Evolutionary conservation across 805 yeast genomes (phyloP).

Genomic region (Wickerhamomyces tratensis): DNA sequence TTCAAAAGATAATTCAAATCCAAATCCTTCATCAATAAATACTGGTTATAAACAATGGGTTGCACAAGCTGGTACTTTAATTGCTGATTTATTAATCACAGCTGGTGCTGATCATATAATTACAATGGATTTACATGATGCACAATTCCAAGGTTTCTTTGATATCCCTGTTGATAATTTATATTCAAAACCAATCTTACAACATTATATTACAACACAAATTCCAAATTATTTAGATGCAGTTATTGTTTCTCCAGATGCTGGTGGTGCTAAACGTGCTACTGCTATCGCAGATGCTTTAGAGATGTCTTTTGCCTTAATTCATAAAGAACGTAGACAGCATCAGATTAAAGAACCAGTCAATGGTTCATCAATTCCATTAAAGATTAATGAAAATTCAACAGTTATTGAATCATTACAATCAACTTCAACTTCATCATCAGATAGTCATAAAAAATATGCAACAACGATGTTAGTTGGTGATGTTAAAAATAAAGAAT

Average conservation of each 20-base stretch:
- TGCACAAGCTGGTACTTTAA: constrained; percentile 87
- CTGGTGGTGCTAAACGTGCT: constrained; percentile 98
- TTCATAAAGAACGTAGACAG: constrained; percentile 83
- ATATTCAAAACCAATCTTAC: constrained; percentile 79
- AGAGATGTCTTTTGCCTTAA: constrained; percentile 84
- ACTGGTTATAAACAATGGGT: constrained; percentile 90
- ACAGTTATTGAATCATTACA: constrained; percentile 10
- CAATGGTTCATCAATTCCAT: constrained; percentile 18
- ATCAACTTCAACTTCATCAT: constrained; percentile 9
- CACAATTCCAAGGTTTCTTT: constrained; percentile 96
- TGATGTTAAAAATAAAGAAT: constrained; percentile 76
- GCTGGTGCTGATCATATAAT: constrained; percentile 96
- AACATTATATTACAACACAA: constrained; percentile 68
- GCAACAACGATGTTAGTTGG: constrained; percentile 96
- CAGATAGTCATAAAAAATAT: constrained; percentile 23
- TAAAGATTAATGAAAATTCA: constrained; percentile 9
- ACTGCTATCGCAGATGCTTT: constrained; percentile 87
- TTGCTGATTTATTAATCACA: constrained; percentile 77
- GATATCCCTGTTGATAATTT: constrained; percentile 94
- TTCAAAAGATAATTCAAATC: constrained; percentile 12
- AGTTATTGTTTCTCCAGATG: constrained; percentile 94
- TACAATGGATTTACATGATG: constrained; percentile 97
- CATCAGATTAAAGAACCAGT: constrained; percentile 26
- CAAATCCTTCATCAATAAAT: constrained; percentile 28
- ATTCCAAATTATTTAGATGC: constrained; percentile 78